phyloP scores from a whole-genome alignment of 2,329 filamentous ascomycete genomes.

The Fusarium marasasianum region DNA sequence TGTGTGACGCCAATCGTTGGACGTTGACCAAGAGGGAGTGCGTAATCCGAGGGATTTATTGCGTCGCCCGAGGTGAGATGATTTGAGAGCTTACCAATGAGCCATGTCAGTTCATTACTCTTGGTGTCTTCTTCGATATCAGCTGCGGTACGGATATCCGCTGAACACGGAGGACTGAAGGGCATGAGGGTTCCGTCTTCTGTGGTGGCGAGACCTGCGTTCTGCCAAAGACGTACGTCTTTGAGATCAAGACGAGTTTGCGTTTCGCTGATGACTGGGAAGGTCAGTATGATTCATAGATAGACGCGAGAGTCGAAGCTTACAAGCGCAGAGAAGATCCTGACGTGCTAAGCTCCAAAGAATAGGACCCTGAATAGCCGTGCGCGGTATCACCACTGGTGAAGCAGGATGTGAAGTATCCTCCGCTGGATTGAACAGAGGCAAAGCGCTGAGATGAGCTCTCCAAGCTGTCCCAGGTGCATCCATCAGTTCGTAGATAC shows the following conservation, averaged over 20 bases:
- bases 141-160: slow-evolving; percentile 54
- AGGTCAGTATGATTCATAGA: background rate
- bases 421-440: slow-evolving; percentile 64
- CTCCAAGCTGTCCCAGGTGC: slow-evolving; percentile 70
- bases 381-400: slow-evolving; percentile 26
- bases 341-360: slow-evolving; percentile 39
- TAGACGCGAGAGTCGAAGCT: background rate
- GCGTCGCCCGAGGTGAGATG: slow-evolving; percentile 68
- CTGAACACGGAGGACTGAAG: slow-evolving; percentile 50
- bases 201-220: slow-evolving; percentile 65
- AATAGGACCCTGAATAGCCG: slow-evolving; percentile 35
- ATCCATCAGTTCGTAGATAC: slow-evolving; percentile 74
- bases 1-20: slow-evolving; percentile 33
- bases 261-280: slow-evolving; percentile 35
- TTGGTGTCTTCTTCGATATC: slow-evolving; percentile 71
- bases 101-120: slow-evolving; percentile 71
- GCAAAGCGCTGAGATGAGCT: slow-evolving; percentile 71
- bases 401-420: slow-evolving; percentile 4
- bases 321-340: slow-evolving; percentile 36
- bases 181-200: slow-evolving; percentile 33
- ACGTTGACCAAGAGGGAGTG: slow-evolving; percentile 26
- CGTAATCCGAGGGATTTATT: slow-evolving; percentile 47
- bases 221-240: slow-evolving; percentile 70
- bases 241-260: slow-evolving; percentile 60
- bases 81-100: slow-evolving; percentile 73